A percentile compares a stretch with the other conserved stretches of the same genome.
Conservation (phyloP, 176 grass and related monocot species). For the Oropetium thomaeum region DNA sequence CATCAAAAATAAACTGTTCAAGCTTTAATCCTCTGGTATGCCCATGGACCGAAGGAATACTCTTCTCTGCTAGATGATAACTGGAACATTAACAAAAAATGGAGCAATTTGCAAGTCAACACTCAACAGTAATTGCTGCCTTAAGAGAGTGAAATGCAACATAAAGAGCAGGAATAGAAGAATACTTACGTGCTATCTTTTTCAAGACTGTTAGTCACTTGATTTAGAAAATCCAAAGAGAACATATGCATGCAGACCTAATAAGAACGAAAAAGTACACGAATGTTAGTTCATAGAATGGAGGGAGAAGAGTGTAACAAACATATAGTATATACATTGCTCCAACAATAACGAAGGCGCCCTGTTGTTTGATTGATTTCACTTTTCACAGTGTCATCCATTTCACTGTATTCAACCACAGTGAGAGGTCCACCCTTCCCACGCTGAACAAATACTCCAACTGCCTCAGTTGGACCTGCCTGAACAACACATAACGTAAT, state of each 20-base stretch:
- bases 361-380: constrained; percentile 86
- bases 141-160: constrained; percentile 15
- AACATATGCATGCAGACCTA: constrained; percentile 94
- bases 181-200: constrained; percentile 83
- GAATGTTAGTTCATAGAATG: neutral
- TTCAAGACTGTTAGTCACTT: constrained; percentile 86
- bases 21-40: constrained; percentile 73
- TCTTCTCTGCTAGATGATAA: constrained; percentile 89
- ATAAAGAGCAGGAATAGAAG: constrained; percentile 16
- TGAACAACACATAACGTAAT: constrained; percentile 26
- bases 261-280: constrained; percentile 23
- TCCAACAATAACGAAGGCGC: constrained; percentile 78
- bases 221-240: constrained; percentile 88
- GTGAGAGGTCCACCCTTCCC: constrained; percentile 70
- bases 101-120: neutral
- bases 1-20: constrained; percentile 91
- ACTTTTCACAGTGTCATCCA: constrained; percentile 66
- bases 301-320: neutral
- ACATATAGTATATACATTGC: constrained; percentile 89
- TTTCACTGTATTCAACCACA: constrained; percentile 86
- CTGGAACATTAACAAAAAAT: constrained; percentile 37
- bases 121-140: neutral
- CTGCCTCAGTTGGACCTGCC: constrained; percentile 75
- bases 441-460: constrained; percentile 84
- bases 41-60: constrained; percentile 86